Evolutionary conservation across 1,139 yeast species (phyloP), one percentile per base, ranked within the genome.

Genomic region (Suhomyces wounanorum): DNA sequence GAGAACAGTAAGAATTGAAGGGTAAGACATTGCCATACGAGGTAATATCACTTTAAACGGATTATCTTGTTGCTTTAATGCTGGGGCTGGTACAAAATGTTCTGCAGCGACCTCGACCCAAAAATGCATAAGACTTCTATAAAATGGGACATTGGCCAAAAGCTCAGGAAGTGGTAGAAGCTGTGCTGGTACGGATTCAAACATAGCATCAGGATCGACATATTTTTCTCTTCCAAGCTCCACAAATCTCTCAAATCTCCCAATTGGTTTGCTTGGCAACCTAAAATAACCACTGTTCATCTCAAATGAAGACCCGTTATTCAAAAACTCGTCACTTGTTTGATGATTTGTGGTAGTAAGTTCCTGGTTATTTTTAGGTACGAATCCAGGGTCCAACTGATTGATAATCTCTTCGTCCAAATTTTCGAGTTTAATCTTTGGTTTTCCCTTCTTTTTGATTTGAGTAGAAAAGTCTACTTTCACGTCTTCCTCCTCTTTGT

Each of bases 21-120:
- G 81, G 48, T 79, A 75, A 17, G 77, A 73, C 76, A 85, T 73
- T 0, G 95, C 92, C 81, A 88, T 77, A 55, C 81, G 82, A 0
- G 95, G 94, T 16, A 88, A 65, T 5, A 86, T 67, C 8, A 78
- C 77, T 53, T 78, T 78, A 67, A 87, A 87, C 0, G 96, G 96
- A 59, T 87, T 88, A 21, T 81, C 83, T 21, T 68, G 73, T 60
- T 85, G 84, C 3, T 78, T 61, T 16, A 72, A 66, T 1, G 81
- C 72, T 6, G 91, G 90, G 0, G 89, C 86, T 0, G 95, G 94
- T 6, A 86, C 90, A 36, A 87, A 69, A 40, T 79, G 72, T 42
- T 77, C 76, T 1, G 91, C 81, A 0, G 89, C 87, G 11, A 83
- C 81, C 49, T 81, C 74, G 14, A 85, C 69, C 75, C 82, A 88